phyloP scores from a whole-genome alignment of 2,329 filamentous ascomycete genomes.

The Neonectria ditissima region DNA sequence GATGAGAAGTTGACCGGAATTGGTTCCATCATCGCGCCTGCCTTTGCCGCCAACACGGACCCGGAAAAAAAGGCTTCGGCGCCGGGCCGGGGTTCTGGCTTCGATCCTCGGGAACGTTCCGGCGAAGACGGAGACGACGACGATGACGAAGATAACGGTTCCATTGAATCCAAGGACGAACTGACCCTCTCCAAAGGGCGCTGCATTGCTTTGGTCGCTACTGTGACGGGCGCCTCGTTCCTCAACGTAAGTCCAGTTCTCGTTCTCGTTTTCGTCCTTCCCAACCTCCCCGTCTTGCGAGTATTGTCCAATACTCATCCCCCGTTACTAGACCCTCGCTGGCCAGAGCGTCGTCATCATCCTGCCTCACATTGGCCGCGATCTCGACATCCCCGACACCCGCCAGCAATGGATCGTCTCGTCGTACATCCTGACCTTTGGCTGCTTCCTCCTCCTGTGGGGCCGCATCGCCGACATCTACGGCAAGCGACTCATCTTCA shows the following conservation, averaged over 20 bases:
- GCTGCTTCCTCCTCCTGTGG: conserved; percentile 76
- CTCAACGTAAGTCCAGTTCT: conserved; percentile 57
- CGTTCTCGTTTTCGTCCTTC: too few relatives aligned
- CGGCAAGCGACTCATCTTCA: conserved; percentile 74
- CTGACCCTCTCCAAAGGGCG: conserved; percentile 61
- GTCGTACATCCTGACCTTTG: conserved; percentile 73
- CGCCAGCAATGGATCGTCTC: conserved; percentile 76
- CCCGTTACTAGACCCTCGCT: conserved; percentile 39
- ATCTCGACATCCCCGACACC: conserved; percentile 67
- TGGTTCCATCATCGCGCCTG: conserved; percentile 7
- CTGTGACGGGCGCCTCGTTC: conserved; percentile 67
- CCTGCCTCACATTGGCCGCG: conserved; percentile 69
- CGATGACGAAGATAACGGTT: conserved; percentile 32
- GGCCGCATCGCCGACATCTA: conserved; percentile 75
- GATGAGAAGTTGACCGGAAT: not conserved
- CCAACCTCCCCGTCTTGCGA: not conserved
- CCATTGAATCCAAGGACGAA: conserved; percentile 39
- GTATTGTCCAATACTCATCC: conserved; percentile 2
- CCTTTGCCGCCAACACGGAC: conserved; percentile 13
- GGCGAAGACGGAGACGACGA: conserved; percentile 26
- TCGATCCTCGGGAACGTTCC: conserved; percentile 3
- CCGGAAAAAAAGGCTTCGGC: conserved; percentile 27
- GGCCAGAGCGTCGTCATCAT: conserved; percentile 45
- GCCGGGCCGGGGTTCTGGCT: conserved; percentile 7
- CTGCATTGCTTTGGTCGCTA: conserved; percentile 66